Conservation (phyloP, 2,329 filamentous ascomycete species). For the Fusarium proliferatum region DNA sequence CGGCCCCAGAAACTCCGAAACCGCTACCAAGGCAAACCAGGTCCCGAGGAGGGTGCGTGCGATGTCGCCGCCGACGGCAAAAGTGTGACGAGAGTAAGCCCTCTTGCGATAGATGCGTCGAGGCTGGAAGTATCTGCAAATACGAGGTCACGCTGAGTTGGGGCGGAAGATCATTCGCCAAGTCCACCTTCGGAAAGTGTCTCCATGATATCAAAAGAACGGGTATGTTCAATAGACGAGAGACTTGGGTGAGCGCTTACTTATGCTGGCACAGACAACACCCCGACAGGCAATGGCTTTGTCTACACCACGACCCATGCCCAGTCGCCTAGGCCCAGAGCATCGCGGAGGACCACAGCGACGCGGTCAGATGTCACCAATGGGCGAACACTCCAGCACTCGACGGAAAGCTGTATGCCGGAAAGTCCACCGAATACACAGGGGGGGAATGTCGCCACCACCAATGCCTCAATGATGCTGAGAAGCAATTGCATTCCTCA, state of each 20-base stretch:
- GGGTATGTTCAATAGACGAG: not conserved
- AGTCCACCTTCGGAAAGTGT: constrained; percentile 28
- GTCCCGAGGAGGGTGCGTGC: constrained; percentile 29
- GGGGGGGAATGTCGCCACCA: no score
- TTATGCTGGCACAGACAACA: not conserved
- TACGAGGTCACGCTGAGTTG: constrained; percentile 29
- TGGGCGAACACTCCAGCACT: no score
- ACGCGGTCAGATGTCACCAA: not conserved
- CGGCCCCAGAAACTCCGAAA: not conserved
- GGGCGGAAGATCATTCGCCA: constrained; percentile 28
- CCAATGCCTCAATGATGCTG: not conserved
- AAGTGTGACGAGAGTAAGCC: constrained; percentile 36
- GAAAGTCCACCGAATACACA: rapidly evolving
- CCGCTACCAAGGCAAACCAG: not conserved
- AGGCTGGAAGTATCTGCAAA: constrained; percentile 6
- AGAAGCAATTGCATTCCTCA: not conserved
- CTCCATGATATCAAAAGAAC: constrained; percentile 3
- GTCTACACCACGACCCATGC: constrained; percentile 1
- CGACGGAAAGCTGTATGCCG: rapidly evolving
- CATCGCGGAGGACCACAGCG: no score
- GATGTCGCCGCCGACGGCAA: constrained; percentile 30
- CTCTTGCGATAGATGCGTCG: constrained; percentile 22
- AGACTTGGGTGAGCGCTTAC: not conserved
- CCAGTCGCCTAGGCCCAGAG: rapidly evolving
- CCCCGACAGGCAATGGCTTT: constrained; percentile 5